Base-by-base conservation (phyloP, 345 rosid species). In the Triadica sebifera region DNA sequence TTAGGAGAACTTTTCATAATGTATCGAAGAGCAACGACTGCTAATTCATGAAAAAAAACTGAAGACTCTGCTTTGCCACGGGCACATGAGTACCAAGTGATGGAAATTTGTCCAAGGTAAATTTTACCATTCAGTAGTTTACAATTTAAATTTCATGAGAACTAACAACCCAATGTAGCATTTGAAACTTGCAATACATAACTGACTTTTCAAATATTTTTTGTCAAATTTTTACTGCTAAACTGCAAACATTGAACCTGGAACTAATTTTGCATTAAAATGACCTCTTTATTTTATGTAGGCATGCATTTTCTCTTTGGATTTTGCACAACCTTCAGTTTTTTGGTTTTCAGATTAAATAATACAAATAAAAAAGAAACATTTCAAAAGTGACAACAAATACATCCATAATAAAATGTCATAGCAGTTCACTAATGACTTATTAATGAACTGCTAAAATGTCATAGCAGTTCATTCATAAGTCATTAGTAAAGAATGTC, bases 21-120 rank as follows among this genome's bases (percentile, higher is more conserved):
- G 64, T 75, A 92, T 96, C 97, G 84, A 82, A 70, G 53, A 92
- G 87, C 2, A 38, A 20, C 12, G 6, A 39, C 25, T 16, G 41
- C 12, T 38, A 63, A 15, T 46, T 20, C 46, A 65, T 46, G 22
- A 17, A 45, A n/a, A 4, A 0, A 24, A 67, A 58, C 17, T 15
- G 7, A 17, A 8, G 16, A 19, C 71, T 49, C 22, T n/a, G 51
- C 69, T 9, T 41, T 65, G 47, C 34, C 17, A 45, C 5, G 37
- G 39, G 39, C 72, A 37, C 57, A 17, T 12, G 12, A 24, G 22
- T 67, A 49, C 8, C 15, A 13, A 16, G 34, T 46, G 22, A 67
- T 8, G 15, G 38, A 37, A 16, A 25, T 24, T 29, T 60, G 12
- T 60, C 16, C 12, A 12, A 4, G 37, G 37, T 41, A 62, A 37